Evolutionary conservation across 106 monocot species (phyloP).

Genomic region (Platanthera guangdongensis): DNA sequence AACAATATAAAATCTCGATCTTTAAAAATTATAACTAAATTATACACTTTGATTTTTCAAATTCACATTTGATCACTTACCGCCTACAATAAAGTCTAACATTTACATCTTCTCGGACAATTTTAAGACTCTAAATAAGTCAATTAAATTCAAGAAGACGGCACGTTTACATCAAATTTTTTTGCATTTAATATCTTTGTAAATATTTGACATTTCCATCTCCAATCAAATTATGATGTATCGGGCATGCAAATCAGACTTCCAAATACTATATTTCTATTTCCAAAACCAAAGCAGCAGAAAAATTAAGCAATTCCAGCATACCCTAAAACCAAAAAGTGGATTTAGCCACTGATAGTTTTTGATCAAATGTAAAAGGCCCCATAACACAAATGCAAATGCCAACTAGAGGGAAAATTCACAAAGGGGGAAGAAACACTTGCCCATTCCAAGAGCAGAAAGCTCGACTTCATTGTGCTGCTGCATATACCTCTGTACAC

Average conservation of each 20-base stretch:
- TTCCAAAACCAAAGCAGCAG: background rate
- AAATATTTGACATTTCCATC: too few relatives aligned
- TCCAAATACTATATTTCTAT: too few relatives aligned
- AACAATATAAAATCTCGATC: background rate
- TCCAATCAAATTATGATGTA: too few relatives aligned
- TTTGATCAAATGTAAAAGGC: background rate
- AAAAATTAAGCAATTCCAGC: background rate
- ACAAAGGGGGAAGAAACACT: background rate
- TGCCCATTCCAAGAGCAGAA: conserved; percentile 64
- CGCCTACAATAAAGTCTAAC: background rate
- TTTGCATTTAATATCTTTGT: too few relatives aligned
- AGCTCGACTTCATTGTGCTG: conserved; percentile 56
- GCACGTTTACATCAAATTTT: too few relatives aligned
- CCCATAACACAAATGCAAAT: background rate
- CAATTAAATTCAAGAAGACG: too few relatives aligned
- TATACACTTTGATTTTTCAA: background rate
- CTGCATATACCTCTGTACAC: conserved; percentile 55
- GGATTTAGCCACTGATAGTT: background rate
- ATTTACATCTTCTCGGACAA: background rate
- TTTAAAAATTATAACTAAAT: background rate
- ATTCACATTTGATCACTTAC: background rate
- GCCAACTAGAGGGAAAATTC: background rate
- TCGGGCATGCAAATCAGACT: too few relatives aligned
- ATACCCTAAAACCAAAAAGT: background rate
- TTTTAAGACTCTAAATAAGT: background rate